Base-by-base conservation (phyloP, 352 stramenopile species). In the Pythium aristosporum region DNA sequence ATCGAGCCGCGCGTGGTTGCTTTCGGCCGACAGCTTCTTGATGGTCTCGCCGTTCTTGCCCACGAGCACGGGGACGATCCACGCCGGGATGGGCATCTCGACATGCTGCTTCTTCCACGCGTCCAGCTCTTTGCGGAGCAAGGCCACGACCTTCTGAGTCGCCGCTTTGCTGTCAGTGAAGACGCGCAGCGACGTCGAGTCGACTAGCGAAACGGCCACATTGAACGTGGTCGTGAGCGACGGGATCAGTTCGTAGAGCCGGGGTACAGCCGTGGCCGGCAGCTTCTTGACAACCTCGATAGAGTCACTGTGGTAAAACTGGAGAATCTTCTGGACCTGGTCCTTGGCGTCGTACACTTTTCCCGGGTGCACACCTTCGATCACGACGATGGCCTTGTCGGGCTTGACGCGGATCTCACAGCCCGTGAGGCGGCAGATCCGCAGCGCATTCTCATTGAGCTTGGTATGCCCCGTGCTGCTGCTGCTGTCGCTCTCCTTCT, bases 1-100 rank as follows among this genome's bases (percentile, higher is more conserved):
- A 61, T 89, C 80, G 34, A 91, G 67, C 18, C 75, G 76, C 34
- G 80, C 77, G 16, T 68, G 65, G 48, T 87, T 82, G 66, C 74
- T 80, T 51, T 90, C 75, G 2, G 76, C 59, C 36, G 72, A 76
- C 7, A 93, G 74, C 63, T 87, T 87, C 70, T 89, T 87, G 62
- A 93, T 93, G 15, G 77, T 85, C 48, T 93, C 85, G 41, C 85
- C 85, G 62, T 74, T 91, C 56, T 89, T 89, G 39, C 85, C 85
- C 13, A 93, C 70, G 7, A 93, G 63, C 25, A 88, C 72, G 1
- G 85, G 85, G 23, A 89, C 77, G 28, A 93, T 64, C 79, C 83
- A 93, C 13, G 71, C 63, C 37, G 76, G 64, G 48, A 93, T 72
- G 3, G 73, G 58, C n/a, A 93, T 23, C 49, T 90, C 79, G 2